Evolutionary conservation across 176 grass and related monocot species (phyloP).

Genomic region (Cocos nucifera): DNA sequence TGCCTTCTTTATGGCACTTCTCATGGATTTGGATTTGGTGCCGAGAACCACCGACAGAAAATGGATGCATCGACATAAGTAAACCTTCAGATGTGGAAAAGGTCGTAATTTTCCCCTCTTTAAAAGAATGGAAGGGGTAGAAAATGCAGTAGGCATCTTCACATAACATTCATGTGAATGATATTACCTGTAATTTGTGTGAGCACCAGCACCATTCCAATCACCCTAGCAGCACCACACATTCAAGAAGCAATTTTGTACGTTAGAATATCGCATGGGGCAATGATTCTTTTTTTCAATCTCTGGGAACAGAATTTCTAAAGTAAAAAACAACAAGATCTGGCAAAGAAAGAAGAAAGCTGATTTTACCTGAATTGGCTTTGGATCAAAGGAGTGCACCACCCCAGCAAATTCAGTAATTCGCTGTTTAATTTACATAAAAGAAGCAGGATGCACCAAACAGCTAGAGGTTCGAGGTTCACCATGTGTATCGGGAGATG

Average conservation of each 20-base stretch:
- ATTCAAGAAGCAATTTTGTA: neutral
- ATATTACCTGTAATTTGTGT: conserved; percentile 72
- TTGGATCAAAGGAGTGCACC: conserved; percentile 82
- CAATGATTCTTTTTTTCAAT: too few relatives aligned
- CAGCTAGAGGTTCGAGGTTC: too few relatives aligned
- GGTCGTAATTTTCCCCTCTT: neutral
- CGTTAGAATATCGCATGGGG: too few relatives aligned
- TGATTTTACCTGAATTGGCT: conserved; percentile 51
- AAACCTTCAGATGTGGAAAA: too few relatives aligned
- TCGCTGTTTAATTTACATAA: conserved; percentile 45
- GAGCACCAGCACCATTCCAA: conserved; percentile 86
- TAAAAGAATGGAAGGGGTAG: too few relatives aligned
- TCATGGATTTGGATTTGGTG: conserved; percentile 90
- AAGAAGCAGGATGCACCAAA: neutral
- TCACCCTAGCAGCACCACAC: conserved; percentile 39
- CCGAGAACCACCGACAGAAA: conserved; percentile 14
- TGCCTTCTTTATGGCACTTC: conserved; percentile 65
- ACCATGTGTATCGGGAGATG: too few relatives aligned
- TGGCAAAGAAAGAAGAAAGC: neutral
- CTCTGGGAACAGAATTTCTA: neutral
- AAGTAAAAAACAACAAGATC: neutral
- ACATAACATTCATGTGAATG: neutral
- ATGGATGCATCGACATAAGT: neutral
- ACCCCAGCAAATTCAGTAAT: conserved; percentile 83
- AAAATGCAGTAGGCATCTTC: too few relatives aligned